Percentiles rank a stretch among this genome's conserved stretches.
phyloP scores from a whole-genome alignment of 805 yeast genomes.

The Blastobotrys americana region DNA sequence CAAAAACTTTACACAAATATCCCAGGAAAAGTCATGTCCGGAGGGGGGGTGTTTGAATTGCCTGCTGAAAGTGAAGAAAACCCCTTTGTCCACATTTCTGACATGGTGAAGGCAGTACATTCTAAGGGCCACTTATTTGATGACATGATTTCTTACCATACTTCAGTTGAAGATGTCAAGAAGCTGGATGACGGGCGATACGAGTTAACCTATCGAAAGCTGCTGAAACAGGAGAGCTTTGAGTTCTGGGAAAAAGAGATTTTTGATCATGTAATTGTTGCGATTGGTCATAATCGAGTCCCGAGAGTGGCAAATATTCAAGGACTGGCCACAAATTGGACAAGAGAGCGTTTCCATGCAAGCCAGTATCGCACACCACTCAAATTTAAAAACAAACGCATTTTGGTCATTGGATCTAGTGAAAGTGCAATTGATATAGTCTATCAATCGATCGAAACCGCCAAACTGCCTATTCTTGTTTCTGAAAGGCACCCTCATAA shows the following conservation, averaged over 20 bases:
- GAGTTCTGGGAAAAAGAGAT: neutral
- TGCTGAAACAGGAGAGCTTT: neutral
- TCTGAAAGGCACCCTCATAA: slow-evolving; percentile 8
- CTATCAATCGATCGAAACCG: slow-evolving; percentile 3
- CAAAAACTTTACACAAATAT: slow-evolving; percentile 6
- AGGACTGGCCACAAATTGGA: slow-evolving; percentile 6
- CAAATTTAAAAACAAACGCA: slow-evolving; percentile 6
- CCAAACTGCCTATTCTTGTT: slow-evolving; percentile 6
- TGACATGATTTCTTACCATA: neutral
- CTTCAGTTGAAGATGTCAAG: slow-evolving; percentile 3
- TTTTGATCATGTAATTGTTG: slow-evolving; percentile 7
- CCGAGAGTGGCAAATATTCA: slow-evolving; percentile 8
- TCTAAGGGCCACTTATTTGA: neutral
- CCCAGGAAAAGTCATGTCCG: slow-evolving; percentile 7
- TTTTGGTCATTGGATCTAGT: slow-evolving; percentile 9
- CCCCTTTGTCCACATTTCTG: slow-evolving; percentile 1
- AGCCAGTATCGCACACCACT: slow-evolving; percentile 4
- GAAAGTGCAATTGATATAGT: slow-evolving; percentile 8
- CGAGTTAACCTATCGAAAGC: slow-evolving; percentile 2
- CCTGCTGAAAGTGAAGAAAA: slow-evolving; percentile 5
- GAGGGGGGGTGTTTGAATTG: slow-evolving; percentile 3
- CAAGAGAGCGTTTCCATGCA: slow-evolving; percentile 2
- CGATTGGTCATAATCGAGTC: slow-evolving; percentile 8
- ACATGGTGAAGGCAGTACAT: slow-evolving; percentile 1
- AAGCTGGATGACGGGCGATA: slow-evolving; percentile 2